Percentiles rank a stretch among this genome's conserved stretches.
These are phyloP conservation scores for Xylaria nigripes DNA, from an alignment of 495 filamentous ascomycete genomes.

Conservation along the genomic window DNA sequence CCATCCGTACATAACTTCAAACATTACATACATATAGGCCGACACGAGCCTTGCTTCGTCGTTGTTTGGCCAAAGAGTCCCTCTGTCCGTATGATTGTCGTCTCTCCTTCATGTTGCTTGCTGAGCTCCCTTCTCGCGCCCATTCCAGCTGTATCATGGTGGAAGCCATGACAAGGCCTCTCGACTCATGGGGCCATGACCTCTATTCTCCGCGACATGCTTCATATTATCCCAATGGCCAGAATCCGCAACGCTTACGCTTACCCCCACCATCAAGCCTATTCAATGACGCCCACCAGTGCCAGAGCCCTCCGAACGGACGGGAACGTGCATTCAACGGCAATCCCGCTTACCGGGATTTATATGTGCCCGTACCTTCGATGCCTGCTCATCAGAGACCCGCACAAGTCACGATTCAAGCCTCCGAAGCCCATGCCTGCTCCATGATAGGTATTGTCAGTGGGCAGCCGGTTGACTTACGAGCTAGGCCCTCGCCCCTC, in stretches of 20 bases:
- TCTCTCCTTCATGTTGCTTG: conserved; percentile 20
- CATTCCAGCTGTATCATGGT: conserved; percentile 36
- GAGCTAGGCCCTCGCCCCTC: conserved; percentile 25
- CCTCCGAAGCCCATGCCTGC: conserved; percentile 22
- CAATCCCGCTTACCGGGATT: conserved; percentile 14
- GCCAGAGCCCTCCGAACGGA: conserved; percentile 14
- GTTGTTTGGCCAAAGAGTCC: neutral
- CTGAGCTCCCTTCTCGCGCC: conserved; percentile 31
- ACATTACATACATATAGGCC: conserved; percentile 16
- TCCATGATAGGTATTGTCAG: conserved; percentile 13
- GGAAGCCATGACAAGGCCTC: conserved; percentile 41
- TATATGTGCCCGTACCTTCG: conserved; percentile 13
- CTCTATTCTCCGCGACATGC: conserved; percentile 32
- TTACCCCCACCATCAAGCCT: conserved; percentile 23
- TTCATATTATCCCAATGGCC: conserved; percentile 33
- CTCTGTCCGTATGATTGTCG: neutral
- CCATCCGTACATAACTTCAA: conserved; percentile 4
- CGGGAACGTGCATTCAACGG: conserved; percentile 15
- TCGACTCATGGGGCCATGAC: conserved; percentile 33
- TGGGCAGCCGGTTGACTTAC: conserved; percentile 27
- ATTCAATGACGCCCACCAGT: conserved; percentile 15
- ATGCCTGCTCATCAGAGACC: conserved; percentile 18
- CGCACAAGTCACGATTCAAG: conserved; percentile 22
- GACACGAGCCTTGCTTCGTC: conserved; percentile 7
- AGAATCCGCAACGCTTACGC: conserved; percentile 22